Conservation (phyloP, 2,329 filamentous ascomycete genomes). For the Trichoderma lentiforme region DNA sequence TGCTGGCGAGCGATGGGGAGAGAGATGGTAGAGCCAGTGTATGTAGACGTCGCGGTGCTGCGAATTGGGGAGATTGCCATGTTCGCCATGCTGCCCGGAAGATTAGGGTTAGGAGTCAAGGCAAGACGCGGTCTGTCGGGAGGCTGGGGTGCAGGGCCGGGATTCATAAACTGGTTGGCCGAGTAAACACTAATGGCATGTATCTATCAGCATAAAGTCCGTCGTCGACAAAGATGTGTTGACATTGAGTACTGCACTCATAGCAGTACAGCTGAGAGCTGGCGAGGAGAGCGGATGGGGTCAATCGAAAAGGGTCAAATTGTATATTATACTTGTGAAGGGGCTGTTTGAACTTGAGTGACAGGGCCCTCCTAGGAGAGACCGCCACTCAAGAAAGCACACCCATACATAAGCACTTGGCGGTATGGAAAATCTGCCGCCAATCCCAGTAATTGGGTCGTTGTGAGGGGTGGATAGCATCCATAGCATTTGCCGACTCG, state of each 20-base stretch:
- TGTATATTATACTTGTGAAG: constrained; percentile 17
- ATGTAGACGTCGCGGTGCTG: constrained; percentile 62
- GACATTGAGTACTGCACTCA: background rate
- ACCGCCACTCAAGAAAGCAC: constrained; percentile 15
- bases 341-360: constrained; percentile 12
- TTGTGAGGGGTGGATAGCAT: background rate
- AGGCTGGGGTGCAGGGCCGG: constrained; percentile 87
- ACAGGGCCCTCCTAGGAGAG: constrained; percentile 10
- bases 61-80: constrained; percentile 72
- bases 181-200: constrained; percentile 49
- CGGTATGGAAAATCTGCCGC: background rate
- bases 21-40: constrained; percentile 69
- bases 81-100: constrained; percentile 75
- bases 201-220: constrained; percentile 17
- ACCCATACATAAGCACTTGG: constrained; percentile 14
- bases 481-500: background rate
- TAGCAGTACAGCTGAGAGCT: background rate
- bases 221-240: background rate
- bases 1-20: constrained; percentile 65
- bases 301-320: constrained; percentile 11
- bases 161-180: constrained; percentile 84
- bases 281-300: background rate
- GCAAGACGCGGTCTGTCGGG: constrained; percentile 81
- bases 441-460: constrained; percentile 14
- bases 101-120: constrained; percentile 71